Percentiles rank a stretch among this genome's conserved stretches.
Evolutionary conservation across 306 rosid genomes (phyloP).

Genomic region (Fragaria nilgerrensis): DNA sequence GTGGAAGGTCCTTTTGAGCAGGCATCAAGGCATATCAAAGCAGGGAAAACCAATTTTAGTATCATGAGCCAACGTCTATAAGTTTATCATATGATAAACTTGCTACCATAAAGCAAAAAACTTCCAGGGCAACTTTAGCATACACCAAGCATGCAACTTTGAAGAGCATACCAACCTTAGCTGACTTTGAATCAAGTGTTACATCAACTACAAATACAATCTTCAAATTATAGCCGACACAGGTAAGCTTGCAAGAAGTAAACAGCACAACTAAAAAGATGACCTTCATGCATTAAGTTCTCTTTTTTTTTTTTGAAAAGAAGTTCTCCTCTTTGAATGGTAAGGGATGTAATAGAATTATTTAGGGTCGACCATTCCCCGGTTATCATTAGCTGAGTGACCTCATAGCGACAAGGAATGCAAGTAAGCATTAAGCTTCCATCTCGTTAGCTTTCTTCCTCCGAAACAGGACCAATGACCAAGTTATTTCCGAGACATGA

Average conservation of each 20-base stretch:
- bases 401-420: constrained; percentile 64
- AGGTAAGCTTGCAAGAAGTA: background rate
- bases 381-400: constrained; percentile 80
- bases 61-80: background rate
- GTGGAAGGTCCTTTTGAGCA: constrained; percentile 56
- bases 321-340: background rate
- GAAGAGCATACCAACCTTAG: background rate
- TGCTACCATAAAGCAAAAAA: background rate
- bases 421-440: constrained; percentile 82
- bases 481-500: too few species aligned
- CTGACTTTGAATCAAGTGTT: background rate
- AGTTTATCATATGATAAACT: background rate
- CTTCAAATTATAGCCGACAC: background rate
- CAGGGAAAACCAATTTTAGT: background rate
- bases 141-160: background rate
- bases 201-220: background rate
- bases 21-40: constrained; percentile 67
- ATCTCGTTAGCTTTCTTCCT: constrained; percentile 85
- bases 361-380: constrained; percentile 88
- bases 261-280: background rate
- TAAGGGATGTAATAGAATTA: background rate
- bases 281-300: background rate
- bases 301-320: too few species aligned
- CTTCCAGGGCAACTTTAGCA: background rate
- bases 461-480: too few species aligned